A percentile compares a stretch with the other conserved stretches of the same genome.
Evolutionary conservation across 257 asterid species (phyloP).

Genomic region (Gardenia jasminoides): DNA sequence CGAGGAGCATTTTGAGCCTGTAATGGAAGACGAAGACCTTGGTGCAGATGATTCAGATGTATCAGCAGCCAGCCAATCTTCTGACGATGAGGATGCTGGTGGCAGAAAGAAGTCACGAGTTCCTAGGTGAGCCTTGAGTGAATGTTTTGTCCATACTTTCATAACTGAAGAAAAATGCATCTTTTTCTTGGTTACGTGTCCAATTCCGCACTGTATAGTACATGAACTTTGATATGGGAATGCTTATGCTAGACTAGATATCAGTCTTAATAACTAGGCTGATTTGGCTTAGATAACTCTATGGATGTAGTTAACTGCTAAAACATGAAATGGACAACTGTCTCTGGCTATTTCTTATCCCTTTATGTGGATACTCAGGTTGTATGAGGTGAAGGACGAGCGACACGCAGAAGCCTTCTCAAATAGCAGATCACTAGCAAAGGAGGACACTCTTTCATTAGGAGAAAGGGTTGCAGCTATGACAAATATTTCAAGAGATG

Average conservation of each 20-base stretch:
- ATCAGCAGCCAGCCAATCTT: conserved; percentile 37
- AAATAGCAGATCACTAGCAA: conserved; percentile 57
- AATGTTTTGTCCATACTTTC: not conserved
- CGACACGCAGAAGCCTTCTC: conserved; percentile 89
- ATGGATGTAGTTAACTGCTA: not conserved
- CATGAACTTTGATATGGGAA: not conserved
- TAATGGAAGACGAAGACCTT: conserved; percentile 53
- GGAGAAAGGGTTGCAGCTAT: conserved; percentile 73
- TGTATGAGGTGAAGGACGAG: conserved; percentile 85
- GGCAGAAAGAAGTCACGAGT: conserved; percentile 43
- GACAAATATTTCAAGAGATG: conserved; percentile 20
- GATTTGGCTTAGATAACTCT: not conserved
- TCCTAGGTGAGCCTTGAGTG: conserved; percentile 51
- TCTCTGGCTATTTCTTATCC: not conserved
- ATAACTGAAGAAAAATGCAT: not conserved
- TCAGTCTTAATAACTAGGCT: not conserved
- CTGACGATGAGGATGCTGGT: conserved; percentile 50
- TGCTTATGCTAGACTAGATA: not conserved
- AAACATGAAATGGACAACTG: not conserved
- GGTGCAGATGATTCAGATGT: conserved; percentile 58
- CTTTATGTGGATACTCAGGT: conserved; percentile 42
- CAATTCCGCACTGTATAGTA: not conserved
- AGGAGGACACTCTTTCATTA: conserved; percentile 75
- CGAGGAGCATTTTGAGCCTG: conserved; percentile 78
- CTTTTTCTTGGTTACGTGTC: not conserved